Conservation (phyloP, 805 yeast genomes). For the Metschnikowia sp. region DNA sequence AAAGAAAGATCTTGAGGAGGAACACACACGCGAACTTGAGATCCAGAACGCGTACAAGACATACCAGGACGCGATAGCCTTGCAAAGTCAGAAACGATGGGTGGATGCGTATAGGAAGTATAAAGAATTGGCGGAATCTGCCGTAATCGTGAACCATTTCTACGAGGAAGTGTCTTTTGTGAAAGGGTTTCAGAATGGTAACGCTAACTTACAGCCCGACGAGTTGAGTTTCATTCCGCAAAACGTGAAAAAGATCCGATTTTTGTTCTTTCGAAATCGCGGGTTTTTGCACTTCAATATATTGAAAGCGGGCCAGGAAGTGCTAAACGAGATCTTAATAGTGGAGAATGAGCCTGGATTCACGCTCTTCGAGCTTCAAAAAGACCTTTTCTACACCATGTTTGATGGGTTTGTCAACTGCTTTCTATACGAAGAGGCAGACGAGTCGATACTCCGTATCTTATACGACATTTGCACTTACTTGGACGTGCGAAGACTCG, state of each 20-base stretch:
- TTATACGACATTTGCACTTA: slow-evolving; percentile 50
- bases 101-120: slow-evolving; percentile 53
- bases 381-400: slow-evolving; percentile 41
- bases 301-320: slow-evolving; percentile 18
- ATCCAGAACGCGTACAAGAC: slow-evolving; percentile 78
- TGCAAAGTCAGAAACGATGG: slow-evolving; percentile 51
- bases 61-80: slow-evolving; percentile 65
- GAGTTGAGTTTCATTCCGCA: slow-evolving; percentile 54
- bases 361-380: slow-evolving; percentile 14
- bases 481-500: slow-evolving; percentile 46
- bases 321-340: slow-evolving; percentile 7
- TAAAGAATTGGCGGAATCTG: slow-evolving; percentile 61
- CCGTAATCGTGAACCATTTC: slow-evolving; percentile 52
- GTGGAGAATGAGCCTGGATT: slow-evolving; percentile 5
- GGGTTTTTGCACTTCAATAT: slow-evolving; percentile 64
- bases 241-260: slow-evolving; percentile 68
- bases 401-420: slow-evolving; percentile 63
- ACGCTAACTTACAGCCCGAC: slow-evolving; percentile 31
- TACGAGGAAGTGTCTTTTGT: slow-evolving; percentile 36
- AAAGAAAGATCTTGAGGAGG: slow-evolving; percentile 64
- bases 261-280: slow-evolving; percentile 75
- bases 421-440: slow-evolving; percentile 65
- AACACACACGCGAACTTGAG: slow-evolving; percentile 88
- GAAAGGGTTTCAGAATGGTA: slow-evolving; percentile 40
- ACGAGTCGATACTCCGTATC: slow-evolving; percentile 48